Conservation (phyloP, 2,329 filamentous ascomycete genomes). For the Epicoccum sorghinum region DNA sequence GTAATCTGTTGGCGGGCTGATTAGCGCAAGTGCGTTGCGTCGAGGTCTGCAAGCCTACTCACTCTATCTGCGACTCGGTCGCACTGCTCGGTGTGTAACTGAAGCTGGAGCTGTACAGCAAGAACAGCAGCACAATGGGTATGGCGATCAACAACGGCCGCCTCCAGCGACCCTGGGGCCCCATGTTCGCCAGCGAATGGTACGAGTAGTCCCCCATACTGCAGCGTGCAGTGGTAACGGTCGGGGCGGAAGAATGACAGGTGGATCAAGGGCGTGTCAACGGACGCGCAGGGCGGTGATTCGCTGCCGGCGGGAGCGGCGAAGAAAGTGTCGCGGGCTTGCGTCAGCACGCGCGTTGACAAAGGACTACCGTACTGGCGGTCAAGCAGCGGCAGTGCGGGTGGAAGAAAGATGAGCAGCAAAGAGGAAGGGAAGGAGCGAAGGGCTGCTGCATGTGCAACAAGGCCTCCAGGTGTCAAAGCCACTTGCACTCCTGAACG, state of each 20-base stretch:
- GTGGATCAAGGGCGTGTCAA: not conserved
- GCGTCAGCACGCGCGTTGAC: constrained; percentile 8
- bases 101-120: constrained; percentile 39
- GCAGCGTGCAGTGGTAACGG: not conserved
- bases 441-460: constrained; percentile 12
- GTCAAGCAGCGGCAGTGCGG: not conserved
- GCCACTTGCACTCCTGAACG: constrained; percentile 18
- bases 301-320: constrained; percentile 5
- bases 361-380: not conserved
- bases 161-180: constrained; percentile 44
- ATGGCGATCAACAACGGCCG: constrained; percentile 41
- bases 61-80: constrained; percentile 28
- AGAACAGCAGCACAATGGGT: constrained; percentile 37
- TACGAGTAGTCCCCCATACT: constrained; percentile 37
- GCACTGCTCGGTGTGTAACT: constrained; percentile 29
- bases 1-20: constrained; percentile 25
- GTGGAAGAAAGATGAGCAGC: constrained; percentile 11
- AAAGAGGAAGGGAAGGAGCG: constrained; percentile 19
- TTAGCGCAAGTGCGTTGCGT: not conserved
- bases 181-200: constrained; percentile 39
- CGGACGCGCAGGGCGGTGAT: constrained; percentile 1
- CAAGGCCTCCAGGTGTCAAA: constrained; percentile 15
- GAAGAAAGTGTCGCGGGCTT: constrained; percentile 4
- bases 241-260: constrained; percentile 7
- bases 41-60: constrained; percentile 5